Percentiles rank a stretch among this genome's conserved stretches.
These are phyloP conservation scores for Pichia paraexigua DNA, from an alignment of 805 yeast species.

Conservation along the genomic window DNA sequence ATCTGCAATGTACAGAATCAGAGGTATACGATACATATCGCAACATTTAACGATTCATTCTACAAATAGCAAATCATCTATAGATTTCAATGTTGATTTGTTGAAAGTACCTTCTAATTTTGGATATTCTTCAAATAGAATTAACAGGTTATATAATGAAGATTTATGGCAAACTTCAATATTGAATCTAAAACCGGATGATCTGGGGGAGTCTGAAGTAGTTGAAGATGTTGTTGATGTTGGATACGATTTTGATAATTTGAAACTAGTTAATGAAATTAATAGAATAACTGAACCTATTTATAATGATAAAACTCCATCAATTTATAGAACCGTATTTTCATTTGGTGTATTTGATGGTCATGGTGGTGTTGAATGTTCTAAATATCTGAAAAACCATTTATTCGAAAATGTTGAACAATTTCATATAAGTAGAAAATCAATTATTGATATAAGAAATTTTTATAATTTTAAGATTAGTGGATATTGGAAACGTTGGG, in stretches of 20 bases:
- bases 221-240: neutral
- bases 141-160: conserved; percentile 72
- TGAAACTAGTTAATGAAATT: conserved; percentile 9
- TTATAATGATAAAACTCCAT: conserved; percentile 5
- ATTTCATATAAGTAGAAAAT: conserved; percentile 28
- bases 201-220: neutral
- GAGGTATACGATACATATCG: conserved; percentile 14
- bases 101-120: conserved; percentile 61
- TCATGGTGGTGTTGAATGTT: conserved; percentile 82
- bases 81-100: conserved; percentile 44
- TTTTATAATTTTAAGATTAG: conserved; percentile 56
- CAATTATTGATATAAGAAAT: conserved; percentile 36
- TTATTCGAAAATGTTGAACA: conserved; percentile 48
- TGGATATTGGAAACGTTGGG: conserved; percentile 82
- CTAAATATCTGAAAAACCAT: conserved; percentile 47
- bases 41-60: conserved; percentile 24
- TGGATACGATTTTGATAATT: conserved; percentile 1
- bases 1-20: neutral
- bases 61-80: conserved; percentile 15
- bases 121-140: conserved; percentile 75
- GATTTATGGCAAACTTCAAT: conserved; percentile 43
- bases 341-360: conserved; percentile 83
- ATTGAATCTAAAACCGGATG: conserved; percentile 2
- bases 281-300: conserved; percentile 9
- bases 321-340: conserved; percentile 36